phyloP scores from a whole-genome alignment of 164 flowering plant genomes.

The Magnolia sinica region DNA sequence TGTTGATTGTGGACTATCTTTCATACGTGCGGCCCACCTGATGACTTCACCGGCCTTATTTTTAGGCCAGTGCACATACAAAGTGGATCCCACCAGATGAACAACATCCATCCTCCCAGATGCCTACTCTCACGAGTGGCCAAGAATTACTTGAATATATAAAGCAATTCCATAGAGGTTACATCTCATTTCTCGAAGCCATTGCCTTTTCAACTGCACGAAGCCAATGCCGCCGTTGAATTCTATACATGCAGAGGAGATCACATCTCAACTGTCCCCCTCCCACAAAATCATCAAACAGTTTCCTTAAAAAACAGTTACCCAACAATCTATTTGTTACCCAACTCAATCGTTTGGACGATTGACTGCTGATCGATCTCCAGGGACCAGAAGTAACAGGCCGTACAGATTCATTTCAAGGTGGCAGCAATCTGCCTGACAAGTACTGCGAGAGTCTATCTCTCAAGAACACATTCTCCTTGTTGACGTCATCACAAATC shows the following conservation, averaged over 20 bases:
- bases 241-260: not conserved
- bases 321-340: not conserved
- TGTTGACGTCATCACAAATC: constrained; percentile 27
- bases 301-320: not conserved
- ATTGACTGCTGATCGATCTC: not conserved
- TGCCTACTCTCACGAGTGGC: no score
- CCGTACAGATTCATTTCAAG: constrained; percentile 12
- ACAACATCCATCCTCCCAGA: no score
- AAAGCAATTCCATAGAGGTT: no score
- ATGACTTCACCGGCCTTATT: no score
- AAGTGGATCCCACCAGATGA: no score
- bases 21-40: no score
- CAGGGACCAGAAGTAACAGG: not conserved
- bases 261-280: not conserved
- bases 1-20: no score
- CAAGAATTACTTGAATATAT: no score
- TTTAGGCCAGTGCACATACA: no score
- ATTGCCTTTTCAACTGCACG: not conserved
- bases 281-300: not conserved
- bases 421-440: constrained; percentile 41
- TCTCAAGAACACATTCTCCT: constrained; percentile 45
- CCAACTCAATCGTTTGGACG: not conserved
- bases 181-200: not conserved
- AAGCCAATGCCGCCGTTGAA: not conserved
- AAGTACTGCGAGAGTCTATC: constrained; percentile 50